A percentile compares a stretch with the other conserved stretches of the same genome.
Conservation (phyloP, 257 asterid species). For the Solanum neorickii region DNA sequence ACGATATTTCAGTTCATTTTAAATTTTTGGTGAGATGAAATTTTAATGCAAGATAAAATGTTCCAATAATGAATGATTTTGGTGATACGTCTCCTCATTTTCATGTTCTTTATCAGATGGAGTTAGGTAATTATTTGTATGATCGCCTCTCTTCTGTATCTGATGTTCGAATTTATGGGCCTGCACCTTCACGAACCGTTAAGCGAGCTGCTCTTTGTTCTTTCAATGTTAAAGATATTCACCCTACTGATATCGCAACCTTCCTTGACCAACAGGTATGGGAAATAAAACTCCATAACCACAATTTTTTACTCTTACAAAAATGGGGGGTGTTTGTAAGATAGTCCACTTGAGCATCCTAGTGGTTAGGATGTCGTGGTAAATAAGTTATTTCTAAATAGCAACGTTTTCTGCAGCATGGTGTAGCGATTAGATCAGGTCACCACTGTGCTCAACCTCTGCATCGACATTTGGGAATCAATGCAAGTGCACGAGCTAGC, state of each 20-base stretch:
- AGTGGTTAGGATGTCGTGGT: not conserved
- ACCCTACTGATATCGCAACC: constrained; percentile 82
- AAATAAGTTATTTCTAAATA: not conserved
- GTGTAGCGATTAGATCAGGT: constrained; percentile 84
- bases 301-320: too few relatives aligned
- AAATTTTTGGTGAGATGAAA: not conserved
- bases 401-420: constrained; percentile 39
- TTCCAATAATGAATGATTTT: not conserved
- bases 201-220: constrained; percentile 84
- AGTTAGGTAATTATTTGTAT: constrained; percentile 56
- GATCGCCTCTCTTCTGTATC: constrained; percentile 43
- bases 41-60: not conserved
- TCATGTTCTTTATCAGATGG: constrained; percentile 37
- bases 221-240: constrained; percentile 68
- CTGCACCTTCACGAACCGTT: constrained; percentile 53
- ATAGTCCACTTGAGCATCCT: not conserved
- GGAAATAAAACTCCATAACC: not conserved
- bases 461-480: constrained; percentile 67
- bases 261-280: constrained; percentile 82
- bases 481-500: constrained; percentile 85
- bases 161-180: constrained; percentile 66
- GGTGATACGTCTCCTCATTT: not conserved
- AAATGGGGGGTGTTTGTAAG: not conserved
- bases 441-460: constrained; percentile 98
- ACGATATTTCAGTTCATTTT: not conserved